Evolutionary conservation across 129 eudicot genomes (phyloP).

Genomic region (Centrapalus pauciflorus): DNA sequence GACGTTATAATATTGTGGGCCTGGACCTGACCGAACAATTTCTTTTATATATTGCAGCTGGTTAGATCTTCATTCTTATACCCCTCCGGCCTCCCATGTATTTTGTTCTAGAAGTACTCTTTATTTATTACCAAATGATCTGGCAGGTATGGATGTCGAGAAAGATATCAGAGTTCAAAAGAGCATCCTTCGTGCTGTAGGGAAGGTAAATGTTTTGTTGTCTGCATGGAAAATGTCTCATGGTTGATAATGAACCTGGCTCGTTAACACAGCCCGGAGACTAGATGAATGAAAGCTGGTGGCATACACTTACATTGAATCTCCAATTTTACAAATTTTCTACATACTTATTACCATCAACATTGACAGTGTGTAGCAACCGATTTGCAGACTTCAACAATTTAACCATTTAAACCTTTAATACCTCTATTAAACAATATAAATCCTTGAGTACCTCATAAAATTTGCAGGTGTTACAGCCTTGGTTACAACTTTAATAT

Average conservation of each 20-base stretch:
- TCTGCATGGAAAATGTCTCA: not conserved
- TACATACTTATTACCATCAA: too few relatives aligned
- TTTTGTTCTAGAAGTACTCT: conserved; percentile 1
- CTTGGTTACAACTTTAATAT: too few relatives aligned
- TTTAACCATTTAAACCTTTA: too few relatives aligned
- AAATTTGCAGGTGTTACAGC: too few relatives aligned
- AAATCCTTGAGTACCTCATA: too few relatives aligned
- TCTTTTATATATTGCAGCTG: conserved; percentile 80
- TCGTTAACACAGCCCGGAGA: not conserved
- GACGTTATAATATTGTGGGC: conserved; percentile 62
- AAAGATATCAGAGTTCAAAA: conserved; percentile 79
- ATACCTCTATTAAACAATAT: too few relatives aligned
- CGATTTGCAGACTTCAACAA: too few relatives aligned
- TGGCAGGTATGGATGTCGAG: conserved; percentile 68
- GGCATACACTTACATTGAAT: too few relatives aligned
- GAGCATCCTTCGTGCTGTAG: conserved; percentile 88
- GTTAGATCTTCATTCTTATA: conserved; percentile 34
- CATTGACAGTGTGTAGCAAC: not conserved
- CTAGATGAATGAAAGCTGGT: not conserved
- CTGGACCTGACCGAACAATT: conserved; percentile 80
- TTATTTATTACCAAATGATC: not conserved
- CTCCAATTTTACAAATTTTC: too few relatives aligned
- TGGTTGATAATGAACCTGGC: not conserved
- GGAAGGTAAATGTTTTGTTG: conserved; percentile 47
- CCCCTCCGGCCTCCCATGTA: not conserved